A percentile compares a stretch with the other conserved stretches of the same genome.
These are phyloP conservation scores for Fusarium transvaalense DNA, from an alignment of 2,329 filamentous ascomycete genomes.

Conservation along the genomic window DNA sequence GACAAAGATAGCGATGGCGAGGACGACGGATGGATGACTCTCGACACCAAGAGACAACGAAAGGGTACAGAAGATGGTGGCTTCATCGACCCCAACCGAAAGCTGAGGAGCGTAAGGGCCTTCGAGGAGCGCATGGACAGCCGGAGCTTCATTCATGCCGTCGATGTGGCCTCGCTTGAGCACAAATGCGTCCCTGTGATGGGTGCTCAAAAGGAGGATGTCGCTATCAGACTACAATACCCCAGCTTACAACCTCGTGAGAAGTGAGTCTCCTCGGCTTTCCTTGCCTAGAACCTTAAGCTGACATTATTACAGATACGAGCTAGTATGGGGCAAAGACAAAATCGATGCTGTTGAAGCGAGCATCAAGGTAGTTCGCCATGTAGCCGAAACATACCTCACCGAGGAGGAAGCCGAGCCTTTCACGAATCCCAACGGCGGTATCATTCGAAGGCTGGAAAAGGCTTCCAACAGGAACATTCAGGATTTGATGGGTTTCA, in stretches of 20 bases:
- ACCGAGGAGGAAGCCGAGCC: slow-evolving; percentile 74
- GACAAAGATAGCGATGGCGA: slow-evolving; percentile 65
- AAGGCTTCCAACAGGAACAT: slow-evolving; percentile 78
- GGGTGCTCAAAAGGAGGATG: slow-evolving; percentile 64
- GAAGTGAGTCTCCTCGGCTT: slow-evolving; percentile 60
- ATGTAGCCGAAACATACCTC: slow-evolving; percentile 81
- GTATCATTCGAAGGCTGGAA: slow-evolving; percentile 81
- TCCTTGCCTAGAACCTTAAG: neutral
- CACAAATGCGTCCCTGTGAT: slow-evolving; percentile 65
- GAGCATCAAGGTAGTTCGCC: slow-evolving; percentile 76
- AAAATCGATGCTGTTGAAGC: slow-evolving; percentile 82
- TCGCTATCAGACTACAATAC: slow-evolving; percentile 81
- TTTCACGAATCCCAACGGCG: slow-evolving; percentile 78
- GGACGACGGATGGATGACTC: slow-evolving; percentile 65
- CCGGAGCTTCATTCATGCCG: slow-evolving; percentile 68
- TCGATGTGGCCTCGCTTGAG: slow-evolving; percentile 65
- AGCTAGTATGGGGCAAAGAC: slow-evolving; percentile 82
- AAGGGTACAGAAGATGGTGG: slow-evolving; percentile 56
- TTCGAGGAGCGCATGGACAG: slow-evolving; percentile 59
- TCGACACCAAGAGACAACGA: slow-evolving; percentile 64
- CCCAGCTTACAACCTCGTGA: slow-evolving; percentile 79
- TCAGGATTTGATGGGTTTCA: slow-evolving; percentile 75
- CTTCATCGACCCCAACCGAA: slow-evolving; percentile 61
- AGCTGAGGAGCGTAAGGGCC: slow-evolving; percentile 60
- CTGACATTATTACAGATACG: slow-evolving; percentile 54